Conservation (phyloP, 306 rosid genomes). For the Casuarina cunninghamiana region DNA sequence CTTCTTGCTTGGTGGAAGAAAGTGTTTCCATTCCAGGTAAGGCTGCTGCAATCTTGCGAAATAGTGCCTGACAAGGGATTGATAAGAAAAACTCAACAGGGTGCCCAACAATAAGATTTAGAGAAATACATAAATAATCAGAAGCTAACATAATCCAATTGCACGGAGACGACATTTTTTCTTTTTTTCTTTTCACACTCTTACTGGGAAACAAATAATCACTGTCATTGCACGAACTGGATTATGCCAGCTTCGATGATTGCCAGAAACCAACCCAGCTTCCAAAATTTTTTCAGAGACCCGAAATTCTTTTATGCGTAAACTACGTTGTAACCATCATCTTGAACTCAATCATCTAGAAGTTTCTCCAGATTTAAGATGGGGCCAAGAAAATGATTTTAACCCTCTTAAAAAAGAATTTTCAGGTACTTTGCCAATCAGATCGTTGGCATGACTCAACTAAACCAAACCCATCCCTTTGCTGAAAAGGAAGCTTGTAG, state of each 20-base stretch:
- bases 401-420: not conserved
- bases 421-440: not conserved
- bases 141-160: not conserved
- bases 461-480: not conserved
- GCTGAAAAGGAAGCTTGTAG: not conserved
- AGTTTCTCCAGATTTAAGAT: not conserved
- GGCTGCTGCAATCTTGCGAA: slow-evolving; percentile 90
- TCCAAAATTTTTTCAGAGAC: not conserved
- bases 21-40: slow-evolving; percentile 93
- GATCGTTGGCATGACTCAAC: not conserved
- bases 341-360: not conserved
- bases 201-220: not conserved
- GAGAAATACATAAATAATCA: not conserved
- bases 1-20: slow-evolving; percentile 83
- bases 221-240: not conserved
- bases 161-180: not conserved
- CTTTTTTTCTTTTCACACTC: not conserved
- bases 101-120: not conserved
- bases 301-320: not conserved
- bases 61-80: slow-evolving; percentile 56
- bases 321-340: not conserved
- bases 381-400: not conserved
- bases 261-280: not conserved
- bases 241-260: not conserved
- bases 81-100: not conserved